Conservation (phyloP, 164 flowering plant species). For the Macadamia integrifolia region DNA sequence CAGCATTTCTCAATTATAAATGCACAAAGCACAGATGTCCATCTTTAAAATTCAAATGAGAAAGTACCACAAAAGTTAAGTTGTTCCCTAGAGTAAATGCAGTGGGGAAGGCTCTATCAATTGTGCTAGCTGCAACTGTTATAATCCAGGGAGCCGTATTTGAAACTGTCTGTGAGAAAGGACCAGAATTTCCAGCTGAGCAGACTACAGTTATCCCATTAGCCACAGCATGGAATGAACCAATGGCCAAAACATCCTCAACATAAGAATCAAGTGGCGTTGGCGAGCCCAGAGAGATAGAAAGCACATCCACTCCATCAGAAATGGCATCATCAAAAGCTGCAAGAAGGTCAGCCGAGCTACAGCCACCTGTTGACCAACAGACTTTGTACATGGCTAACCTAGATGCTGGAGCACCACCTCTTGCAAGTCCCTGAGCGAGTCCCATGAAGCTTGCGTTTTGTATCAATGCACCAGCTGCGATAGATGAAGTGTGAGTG, state of each 20-base stretch:
- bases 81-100: slow-evolving; percentile 38
- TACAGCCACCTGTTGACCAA: slow-evolving; percentile 41
- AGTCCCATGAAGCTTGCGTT: slow-evolving; percentile 39
- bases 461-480: slow-evolving; percentile 33
- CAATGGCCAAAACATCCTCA: slow-evolving; percentile 38
- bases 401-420: slow-evolving; percentile 41
- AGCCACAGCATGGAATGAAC: slow-evolving; percentile 48
- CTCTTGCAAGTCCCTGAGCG: slow-evolving; percentile 42
- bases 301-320: slow-evolving; percentile 50
- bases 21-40: neutral
- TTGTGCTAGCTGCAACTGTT: slow-evolving; percentile 53
- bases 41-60: neutral
- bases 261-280: slow-evolving; percentile 29
- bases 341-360: slow-evolving; percentile 40
- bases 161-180: slow-evolving; percentile 36
- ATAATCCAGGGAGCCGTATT: slow-evolving; percentile 50
- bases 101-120: slow-evolving; percentile 46
- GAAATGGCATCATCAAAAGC: slow-evolving; percentile 49
- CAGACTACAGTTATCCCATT: slow-evolving; percentile 40
- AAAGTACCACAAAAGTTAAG: slow-evolving; percentile 32
- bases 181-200: slow-evolving; percentile 49
- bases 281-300: slow-evolving; percentile 37
- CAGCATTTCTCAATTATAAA: neutral
- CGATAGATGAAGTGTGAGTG: slow-evolving; percentile 52
- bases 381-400: slow-evolving; percentile 48